These are phyloP conservation scores for Phytophthora megakarya DNA, from an alignment of 352 stramenopile genomes.

Conservation along the genomic window DNA sequence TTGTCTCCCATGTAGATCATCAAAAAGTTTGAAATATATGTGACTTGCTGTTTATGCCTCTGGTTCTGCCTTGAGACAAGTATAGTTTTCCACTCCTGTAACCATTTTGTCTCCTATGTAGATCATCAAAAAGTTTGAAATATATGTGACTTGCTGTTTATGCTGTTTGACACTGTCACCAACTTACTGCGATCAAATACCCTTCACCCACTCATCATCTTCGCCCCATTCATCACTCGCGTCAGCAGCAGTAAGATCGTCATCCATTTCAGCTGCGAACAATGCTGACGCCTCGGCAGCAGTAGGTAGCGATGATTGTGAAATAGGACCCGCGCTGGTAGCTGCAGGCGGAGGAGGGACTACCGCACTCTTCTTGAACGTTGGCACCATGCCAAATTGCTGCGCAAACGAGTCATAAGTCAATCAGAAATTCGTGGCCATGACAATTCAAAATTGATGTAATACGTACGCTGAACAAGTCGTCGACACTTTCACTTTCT, in stretches of 20 bases:
- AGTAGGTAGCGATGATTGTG: slow-evolving; percentile 33
- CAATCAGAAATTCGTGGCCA: slow-evolving; percentile 7
- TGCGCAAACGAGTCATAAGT: slow-evolving; percentile 27
- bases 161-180: slow-evolving; percentile 11
- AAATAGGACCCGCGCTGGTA: slow-evolving; percentile 18
- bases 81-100: slow-evolving; percentile 23
- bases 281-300: slow-evolving; percentile 51
- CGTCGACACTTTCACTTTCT: slow-evolving; percentile 53
- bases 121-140: slow-evolving; percentile 31
- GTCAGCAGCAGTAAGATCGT: slow-evolving; percentile 46
- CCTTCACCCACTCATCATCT: slow-evolving; percentile 84
- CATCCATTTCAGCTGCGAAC: slow-evolving; percentile 74
- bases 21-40: slow-evolving; percentile 35
- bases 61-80: no score
- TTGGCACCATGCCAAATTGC: slow-evolving; percentile 88
- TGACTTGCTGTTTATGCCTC: slow-evolving; percentile 33
- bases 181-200: slow-evolving; percentile 44
- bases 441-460: background rate
- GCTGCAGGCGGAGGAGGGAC: slow-evolving; percentile 29
- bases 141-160: slow-evolving; percentile 37
- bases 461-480: slow-evolving; percentile 82
- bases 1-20: slow-evolving; percentile 24
- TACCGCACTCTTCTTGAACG: slow-evolving; percentile 70
- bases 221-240: slow-evolving; percentile 70
- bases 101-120: slow-evolving; percentile 18